A percentile compares a stretch with the other conserved stretches of the same genome.
Evolutionary conservation across 208 protist genomes (phyloP).

Genomic region (Trypanosoma vivax): DNA sequence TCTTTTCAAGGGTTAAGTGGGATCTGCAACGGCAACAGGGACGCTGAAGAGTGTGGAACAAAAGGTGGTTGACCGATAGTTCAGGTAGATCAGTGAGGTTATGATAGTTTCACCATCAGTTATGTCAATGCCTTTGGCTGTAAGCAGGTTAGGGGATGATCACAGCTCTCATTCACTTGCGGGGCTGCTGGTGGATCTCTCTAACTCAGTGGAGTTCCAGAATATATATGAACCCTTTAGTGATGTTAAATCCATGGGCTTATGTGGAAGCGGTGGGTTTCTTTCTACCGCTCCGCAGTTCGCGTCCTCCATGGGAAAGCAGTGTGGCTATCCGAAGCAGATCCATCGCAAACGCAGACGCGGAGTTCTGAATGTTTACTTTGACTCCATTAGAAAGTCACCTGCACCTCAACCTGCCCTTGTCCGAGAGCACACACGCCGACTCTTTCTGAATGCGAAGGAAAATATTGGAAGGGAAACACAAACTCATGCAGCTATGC

Average conservation of each 20-base stretch:
- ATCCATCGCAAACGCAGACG: constrained; percentile 13
- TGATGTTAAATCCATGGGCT: no score
- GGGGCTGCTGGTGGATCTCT: constrained; percentile 11
- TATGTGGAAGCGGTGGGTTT: neutral
- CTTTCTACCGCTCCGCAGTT: neutral
- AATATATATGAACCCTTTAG: neutral
- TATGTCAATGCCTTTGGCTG: neutral
- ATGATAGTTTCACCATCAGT: neutral
- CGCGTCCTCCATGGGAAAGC: neutral
- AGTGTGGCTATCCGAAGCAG: neutral
- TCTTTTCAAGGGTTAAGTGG: no score
- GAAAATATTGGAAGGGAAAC: constrained; percentile 11
- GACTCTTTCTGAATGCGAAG: constrained; percentile 13
- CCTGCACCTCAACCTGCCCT: neutral
- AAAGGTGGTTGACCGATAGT: no score
- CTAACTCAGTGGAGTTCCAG: neutral
- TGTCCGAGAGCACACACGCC: constrained; percentile 1
- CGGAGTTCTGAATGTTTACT: constrained; percentile 16
- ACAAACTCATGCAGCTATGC: constrained; percentile 27
- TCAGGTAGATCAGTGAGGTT: neutral
- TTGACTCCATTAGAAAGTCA: constrained; percentile 4
- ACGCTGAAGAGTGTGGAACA: no score
- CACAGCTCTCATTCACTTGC: constrained; percentile 7
- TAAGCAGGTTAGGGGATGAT: neutral
- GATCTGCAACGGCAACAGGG: no score